Evolutionary conservation across 305 asterid species (phyloP), one percentile per base, ranked within the genome.

Genomic region (Fraxinus paxiana): DNA sequence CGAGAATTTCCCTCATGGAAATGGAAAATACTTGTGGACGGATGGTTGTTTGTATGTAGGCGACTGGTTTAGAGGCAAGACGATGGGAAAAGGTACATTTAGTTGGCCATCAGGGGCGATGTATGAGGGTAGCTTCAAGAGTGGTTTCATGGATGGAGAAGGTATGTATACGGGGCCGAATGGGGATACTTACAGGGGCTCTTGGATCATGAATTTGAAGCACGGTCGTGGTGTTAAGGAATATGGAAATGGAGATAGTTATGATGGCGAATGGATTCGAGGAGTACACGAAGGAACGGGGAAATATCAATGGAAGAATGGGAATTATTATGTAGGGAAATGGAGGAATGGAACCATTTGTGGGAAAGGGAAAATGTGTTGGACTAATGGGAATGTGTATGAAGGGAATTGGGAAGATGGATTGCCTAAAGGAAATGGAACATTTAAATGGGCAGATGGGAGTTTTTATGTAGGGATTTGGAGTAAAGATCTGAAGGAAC

Each of bases 1-100:
- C 0, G 97, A 94, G 31, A 91, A 79, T 76, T 92, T 92, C 86
- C 97, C 97, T 0, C 95, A 92, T 13, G 97, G 97, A 0, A 77
- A 82, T 1, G 97, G 97, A 0, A 92, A 90, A 79, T 96, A 96
- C 69, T 90, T 94, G 96, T 96, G 99, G 99, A 92, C 97, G 0
- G 99, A 94, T 43, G 97, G 97, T 1, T 92, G 97, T 54, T 89
- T 91, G 92, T 91, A 92, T 9, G 90, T 91, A 0, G 97, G 97
- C 0, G 94, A 92, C 10, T 92, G 97, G 97, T 82, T 71, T 7
- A 80, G 83, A 33, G 97, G 97, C 8, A 92, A 90, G 74, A 88
- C 90, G 0, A 91, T 86, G 89, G 94, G 95, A 1, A 82, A 77
- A 78, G 97, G 97, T 17, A 76, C 80, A 2, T 92, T 92, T 41